A percentile compares a stretch with the other conserved stretches of the same genome.
Conservation (phyloP, 345 rosid species). For the Melastoma malabathricum region DNA sequence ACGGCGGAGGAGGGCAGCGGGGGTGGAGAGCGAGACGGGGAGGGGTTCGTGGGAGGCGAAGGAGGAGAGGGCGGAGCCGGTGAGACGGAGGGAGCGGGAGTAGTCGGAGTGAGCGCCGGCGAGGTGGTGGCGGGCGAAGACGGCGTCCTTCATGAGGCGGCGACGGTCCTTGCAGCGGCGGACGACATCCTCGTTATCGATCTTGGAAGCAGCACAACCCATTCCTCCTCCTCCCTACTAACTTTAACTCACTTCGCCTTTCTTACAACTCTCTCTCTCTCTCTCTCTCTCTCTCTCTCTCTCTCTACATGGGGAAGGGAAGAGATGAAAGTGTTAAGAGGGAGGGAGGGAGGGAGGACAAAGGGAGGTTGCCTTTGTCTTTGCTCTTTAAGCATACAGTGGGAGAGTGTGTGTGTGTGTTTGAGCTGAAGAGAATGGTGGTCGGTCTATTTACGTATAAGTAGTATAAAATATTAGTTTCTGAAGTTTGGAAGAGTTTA, state of each 20-base stretch:
- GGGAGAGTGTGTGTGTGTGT: too few species aligned
- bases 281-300: background rate
- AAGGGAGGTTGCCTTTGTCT: too few species aligned
- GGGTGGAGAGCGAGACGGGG: slow-evolving; percentile 71
- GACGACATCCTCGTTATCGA: slow-evolving; percentile 87
- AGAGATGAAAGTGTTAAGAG: too few species aligned
- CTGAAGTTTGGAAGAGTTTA: too few species aligned
- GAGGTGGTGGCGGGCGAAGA: slow-evolving; percentile 65
- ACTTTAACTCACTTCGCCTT: too few species aligned
- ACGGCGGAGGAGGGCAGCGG: slow-evolving; percentile 56
- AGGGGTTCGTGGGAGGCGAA: slow-evolving; percentile 76
- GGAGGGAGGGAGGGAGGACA: too few species aligned
- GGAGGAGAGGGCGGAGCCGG: slow-evolving; percentile 75
- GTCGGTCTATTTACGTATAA: too few species aligned
- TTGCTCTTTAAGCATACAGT: too few species aligned
- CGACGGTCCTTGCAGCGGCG: slow-evolving; percentile 94
- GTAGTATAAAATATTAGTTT: too few species aligned
- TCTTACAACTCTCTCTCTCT: background rate
- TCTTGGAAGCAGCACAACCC: slow-evolving; percentile 93
- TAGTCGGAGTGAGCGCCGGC: slow-evolving; percentile 95
- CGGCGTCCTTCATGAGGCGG: slow-evolving; percentile 86
- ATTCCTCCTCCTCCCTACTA: slow-evolving; percentile 17
- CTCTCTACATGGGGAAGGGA: too few species aligned
- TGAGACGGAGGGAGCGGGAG: slow-evolving; percentile 69
- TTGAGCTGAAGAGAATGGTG: too few species aligned